Conservation (phyloP, 169 alveolate genomes). For the Plasmodium inui region DNA sequence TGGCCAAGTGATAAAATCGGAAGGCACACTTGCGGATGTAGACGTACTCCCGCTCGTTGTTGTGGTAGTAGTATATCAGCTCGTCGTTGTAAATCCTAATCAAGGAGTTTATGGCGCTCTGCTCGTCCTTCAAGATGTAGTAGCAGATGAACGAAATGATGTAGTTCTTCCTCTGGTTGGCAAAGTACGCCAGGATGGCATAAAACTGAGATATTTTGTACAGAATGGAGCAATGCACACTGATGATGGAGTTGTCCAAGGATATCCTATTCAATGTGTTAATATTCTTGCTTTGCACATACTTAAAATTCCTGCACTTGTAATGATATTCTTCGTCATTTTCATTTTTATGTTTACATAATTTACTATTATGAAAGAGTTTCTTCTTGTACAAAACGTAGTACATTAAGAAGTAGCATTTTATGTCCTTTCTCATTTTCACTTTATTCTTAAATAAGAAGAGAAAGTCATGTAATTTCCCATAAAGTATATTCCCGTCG, state of each 20-base stretch:
- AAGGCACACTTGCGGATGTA: conserved; percentile 75
- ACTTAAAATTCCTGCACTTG: conserved; percentile 63
- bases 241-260: conserved; percentile 33
- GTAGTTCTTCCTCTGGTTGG: conserved; percentile 68
- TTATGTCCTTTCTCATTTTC: conserved; percentile 37
- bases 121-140: conserved; percentile 65
- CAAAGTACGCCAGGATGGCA: conserved; percentile 65
- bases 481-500: conserved; percentile 74
- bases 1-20: conserved; percentile 73
- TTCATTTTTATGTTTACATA: conserved; percentile 25
- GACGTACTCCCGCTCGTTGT: conserved; percentile 59
- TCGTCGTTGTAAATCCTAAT: conserved; percentile 71
- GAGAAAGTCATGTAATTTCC: conserved; percentile 73
- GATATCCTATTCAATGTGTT: conserved; percentile 53
- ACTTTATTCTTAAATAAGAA: conserved; percentile 70
- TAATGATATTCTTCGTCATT: conserved; percentile 49
- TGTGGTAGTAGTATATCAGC: conserved; percentile 59
- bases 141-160: conserved; percentile 71
- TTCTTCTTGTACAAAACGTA: conserved; percentile 55
- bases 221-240: conserved; percentile 58
- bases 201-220: conserved; percentile 73
- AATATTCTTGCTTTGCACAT: conserved; percentile 41
- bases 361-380: conserved; percentile 15
- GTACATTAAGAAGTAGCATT: conserved; percentile 63
- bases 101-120: conserved; percentile 62